A percentile compares a stretch with the other conserved stretches of the same genome.
These are phyloP conservation scores for Atractiella rhizophila DNA, from an alignment of 768 basidiomycete genomes.

Conservation along the genomic window DNA sequence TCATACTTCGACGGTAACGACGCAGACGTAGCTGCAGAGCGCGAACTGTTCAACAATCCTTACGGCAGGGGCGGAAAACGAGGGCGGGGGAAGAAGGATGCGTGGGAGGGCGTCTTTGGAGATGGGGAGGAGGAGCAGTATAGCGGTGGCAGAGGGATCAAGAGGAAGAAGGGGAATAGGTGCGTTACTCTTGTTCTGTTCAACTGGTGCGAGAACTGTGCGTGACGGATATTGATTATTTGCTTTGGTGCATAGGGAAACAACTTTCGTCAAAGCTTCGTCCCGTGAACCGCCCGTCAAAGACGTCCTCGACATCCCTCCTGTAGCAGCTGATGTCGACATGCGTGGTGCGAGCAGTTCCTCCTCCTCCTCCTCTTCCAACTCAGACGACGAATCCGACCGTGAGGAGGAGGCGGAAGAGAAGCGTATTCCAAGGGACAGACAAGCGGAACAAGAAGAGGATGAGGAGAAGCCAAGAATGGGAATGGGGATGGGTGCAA, in stretches of 20 bases:
- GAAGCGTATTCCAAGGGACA: too few species aligned
- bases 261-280: slow-evolving; percentile 24
- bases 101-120: slow-evolving; percentile 49
- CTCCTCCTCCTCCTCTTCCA: too few species aligned
- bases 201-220: slow-evolving; percentile 14
- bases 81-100: slow-evolving; percentile 41
- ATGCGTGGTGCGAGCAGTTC: too few species aligned
- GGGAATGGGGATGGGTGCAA: too few species aligned
- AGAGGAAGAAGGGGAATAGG: background rate
- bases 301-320: too few species aligned
- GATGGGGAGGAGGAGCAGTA: slow-evolving; percentile 38
- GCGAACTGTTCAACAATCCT: slow-evolving; percentile 48
- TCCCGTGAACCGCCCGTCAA: slow-evolving; percentile 6
- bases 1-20: slow-evolving; percentile 27
- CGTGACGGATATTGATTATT: slow-evolving; percentile 11
- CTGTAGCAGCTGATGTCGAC: too few species aligned
- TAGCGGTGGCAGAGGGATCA: too few species aligned
- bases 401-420: too few species aligned
- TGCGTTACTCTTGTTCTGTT: background rate
- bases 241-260: background rate
- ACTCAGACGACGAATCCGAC: too few species aligned
- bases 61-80: slow-evolving; percentile 34
- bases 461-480: too few species aligned
- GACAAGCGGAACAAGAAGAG: too few species aligned
- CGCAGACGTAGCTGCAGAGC: slow-evolving; percentile 44